Base-by-base conservation (phyloP, 306 rosid species). In the Lagenaria siceraria region DNA sequence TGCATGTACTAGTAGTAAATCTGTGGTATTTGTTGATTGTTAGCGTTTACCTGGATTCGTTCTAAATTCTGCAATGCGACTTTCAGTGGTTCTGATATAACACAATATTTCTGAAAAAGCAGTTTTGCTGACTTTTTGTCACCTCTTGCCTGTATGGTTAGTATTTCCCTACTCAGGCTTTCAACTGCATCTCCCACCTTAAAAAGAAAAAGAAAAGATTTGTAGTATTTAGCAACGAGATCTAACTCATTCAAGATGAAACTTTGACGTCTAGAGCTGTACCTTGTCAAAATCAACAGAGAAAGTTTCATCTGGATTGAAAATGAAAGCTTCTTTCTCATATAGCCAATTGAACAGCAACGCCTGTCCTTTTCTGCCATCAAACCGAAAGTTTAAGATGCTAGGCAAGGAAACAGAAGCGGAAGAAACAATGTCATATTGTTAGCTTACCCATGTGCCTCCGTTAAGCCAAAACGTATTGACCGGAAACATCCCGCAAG, bases 401-500 rank as follows among this genome's bases (percentile, higher is more conserved):
- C 80, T 68, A 72, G 77, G 82, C 42, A 69, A 72, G 77, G 81
- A 40, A 73, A 55, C 21, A 56, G 61, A 63, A 80, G 53, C 43
- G 79, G 59, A 59, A 46, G 66, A 83, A 31, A 53, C 58, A 53
- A 53, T 74, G 77, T 36, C 19, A 79, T 13, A 83, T 51, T 82
- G 80, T 72, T 48, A 78, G 82, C 87, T 80, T 79, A 92, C 97
- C 98, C 98, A 77, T 95, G 98, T 89, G 97, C 98, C 85, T 89
- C 97, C 78, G 87, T 78, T 78, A 95, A 88, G 77, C 98, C 98
- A 48, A 95, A 95, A 42, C 97, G 97, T 18, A 90, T 89, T 8
- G 97, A 95, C 48, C 97, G 97, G 84, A 92, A 88, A 86, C 98
- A 92, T 86, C 97, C 97, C 25, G 96, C 97, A 69, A 95, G 98